Conservation (phyloP, 257 asterid genomes). For the Rauvolfia tetraphylla region DNA sequence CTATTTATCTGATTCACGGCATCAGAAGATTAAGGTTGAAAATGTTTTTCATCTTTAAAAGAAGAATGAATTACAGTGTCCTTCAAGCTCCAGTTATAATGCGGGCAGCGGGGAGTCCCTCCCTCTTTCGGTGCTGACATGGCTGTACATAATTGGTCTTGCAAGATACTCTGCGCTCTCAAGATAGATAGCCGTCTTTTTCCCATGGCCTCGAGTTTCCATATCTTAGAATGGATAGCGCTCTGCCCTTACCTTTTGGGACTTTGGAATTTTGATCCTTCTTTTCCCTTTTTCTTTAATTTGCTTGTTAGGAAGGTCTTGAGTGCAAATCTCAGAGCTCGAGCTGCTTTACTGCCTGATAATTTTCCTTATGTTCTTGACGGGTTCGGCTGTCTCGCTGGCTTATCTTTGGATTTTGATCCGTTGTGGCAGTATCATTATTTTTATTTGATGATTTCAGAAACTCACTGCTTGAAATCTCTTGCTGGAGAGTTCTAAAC, state of each 20-base stretch:
- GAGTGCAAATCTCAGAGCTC: background rate
- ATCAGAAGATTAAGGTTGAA: no score
- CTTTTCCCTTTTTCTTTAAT: background rate
- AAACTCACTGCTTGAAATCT: background rate
- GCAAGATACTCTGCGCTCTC: background rate
- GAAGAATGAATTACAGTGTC: no score
- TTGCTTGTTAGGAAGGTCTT: background rate
- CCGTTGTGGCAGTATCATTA: no score
- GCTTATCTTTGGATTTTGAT: background rate
- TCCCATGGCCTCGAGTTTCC: background rate
- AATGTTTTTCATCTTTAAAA: no score
- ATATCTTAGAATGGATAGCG: background rate
- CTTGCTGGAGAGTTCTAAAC: background rate
- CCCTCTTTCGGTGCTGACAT: background rate
- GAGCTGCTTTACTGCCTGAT: background rate
- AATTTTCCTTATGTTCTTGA: background rate
- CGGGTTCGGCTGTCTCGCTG: background rate
- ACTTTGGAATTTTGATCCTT: background rate
- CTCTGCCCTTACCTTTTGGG: background rate
- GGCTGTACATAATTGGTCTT: constrained; percentile 8
- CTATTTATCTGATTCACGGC: no score
- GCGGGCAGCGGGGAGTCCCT: background rate
- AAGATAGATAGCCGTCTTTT: background rate
- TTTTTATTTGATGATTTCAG: background rate
- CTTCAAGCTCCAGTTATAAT: no score